Evolutionary conservation across 305 asterid species (phyloP).

Genomic region (Rubia peregrina): DNA sequence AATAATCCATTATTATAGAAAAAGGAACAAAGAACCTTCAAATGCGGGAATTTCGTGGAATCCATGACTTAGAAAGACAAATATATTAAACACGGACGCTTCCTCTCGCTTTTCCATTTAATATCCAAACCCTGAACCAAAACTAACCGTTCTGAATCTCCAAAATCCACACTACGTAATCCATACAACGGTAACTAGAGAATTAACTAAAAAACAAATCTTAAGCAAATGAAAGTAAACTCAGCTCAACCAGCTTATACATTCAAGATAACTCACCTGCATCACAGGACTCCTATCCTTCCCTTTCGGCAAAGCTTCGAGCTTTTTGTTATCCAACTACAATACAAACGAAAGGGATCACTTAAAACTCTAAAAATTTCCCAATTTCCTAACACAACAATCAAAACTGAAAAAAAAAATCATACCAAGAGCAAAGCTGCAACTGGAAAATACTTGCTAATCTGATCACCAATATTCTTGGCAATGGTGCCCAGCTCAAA

Average conservation of each 20-base stretch:
- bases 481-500: conserved; percentile 59
- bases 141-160: not conserved
- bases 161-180: not conserved
- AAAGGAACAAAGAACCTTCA: not conserved
- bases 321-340: conserved; percentile 83
- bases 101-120: too few species aligned
- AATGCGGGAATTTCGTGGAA: not conserved
- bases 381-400: conserved; percentile 5
- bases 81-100: not conserved
- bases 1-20: not conserved
- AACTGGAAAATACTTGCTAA: conserved; percentile 73
- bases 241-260: not conserved
- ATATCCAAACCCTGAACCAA: not conserved
- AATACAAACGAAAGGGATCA: conserved; percentile 14
- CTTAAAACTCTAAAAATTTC: conserved; percentile 7
- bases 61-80: not conserved
- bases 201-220: not conserved
- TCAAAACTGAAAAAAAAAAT: conserved; percentile 2
- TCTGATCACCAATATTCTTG: conserved; percentile 89
- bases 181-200: not conserved
- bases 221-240: not conserved
- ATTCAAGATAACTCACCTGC: conserved; percentile 48
- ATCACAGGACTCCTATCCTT: conserved; percentile 72
- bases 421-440: conserved; percentile 83
- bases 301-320: conserved; percentile 53